phyloP scores from a whole-genome alignment of 306 rosid species.

The Vigna nakashimae region DNA sequence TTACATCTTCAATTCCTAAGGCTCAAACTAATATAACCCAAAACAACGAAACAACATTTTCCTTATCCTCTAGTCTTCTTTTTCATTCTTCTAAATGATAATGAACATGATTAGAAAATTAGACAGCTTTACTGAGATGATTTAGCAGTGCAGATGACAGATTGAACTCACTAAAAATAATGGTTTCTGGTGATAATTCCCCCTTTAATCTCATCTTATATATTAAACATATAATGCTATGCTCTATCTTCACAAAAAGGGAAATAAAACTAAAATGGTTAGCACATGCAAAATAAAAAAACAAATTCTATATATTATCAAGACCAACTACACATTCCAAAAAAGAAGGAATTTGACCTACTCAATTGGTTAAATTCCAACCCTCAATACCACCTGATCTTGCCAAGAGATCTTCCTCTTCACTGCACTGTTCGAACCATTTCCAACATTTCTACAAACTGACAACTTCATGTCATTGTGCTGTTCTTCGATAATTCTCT shows the following conservation, averaged over 20 bases:
- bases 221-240: conserved; percentile 38
- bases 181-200: conserved; percentile 45
- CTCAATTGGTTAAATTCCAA: conserved; percentile 56
- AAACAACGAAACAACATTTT: too few species aligned
- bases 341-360: conserved; percentile 23
- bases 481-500: conserved; percentile 66
- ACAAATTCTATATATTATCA: conserved; percentile 33
- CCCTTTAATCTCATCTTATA: conserved; percentile 45
- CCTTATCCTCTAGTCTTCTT: too few species aligned
- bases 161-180: background rate
- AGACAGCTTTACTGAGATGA: too few species aligned
- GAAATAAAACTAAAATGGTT: conserved; percentile 20
- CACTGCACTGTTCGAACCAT: conserved; percentile 63
- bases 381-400: conserved; percentile 85
- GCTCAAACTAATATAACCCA: too few species aligned
- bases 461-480: conserved; percentile 63
- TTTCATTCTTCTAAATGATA: too few species aligned
- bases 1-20: too few species aligned
- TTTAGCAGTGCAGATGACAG: background rate
- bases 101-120: too few species aligned
- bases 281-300: conserved; percentile 3
- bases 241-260: conserved; percentile 26
- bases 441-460: conserved; percentile 65
- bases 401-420: conserved; percentile 95
- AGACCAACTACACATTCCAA: conserved; percentile 43